These are phyloP conservation scores for Paramicrosporidium saccamoebae DNA, from an alignment of 371 early-diverging fungal species.

Conservation along the genomic window DNA sequence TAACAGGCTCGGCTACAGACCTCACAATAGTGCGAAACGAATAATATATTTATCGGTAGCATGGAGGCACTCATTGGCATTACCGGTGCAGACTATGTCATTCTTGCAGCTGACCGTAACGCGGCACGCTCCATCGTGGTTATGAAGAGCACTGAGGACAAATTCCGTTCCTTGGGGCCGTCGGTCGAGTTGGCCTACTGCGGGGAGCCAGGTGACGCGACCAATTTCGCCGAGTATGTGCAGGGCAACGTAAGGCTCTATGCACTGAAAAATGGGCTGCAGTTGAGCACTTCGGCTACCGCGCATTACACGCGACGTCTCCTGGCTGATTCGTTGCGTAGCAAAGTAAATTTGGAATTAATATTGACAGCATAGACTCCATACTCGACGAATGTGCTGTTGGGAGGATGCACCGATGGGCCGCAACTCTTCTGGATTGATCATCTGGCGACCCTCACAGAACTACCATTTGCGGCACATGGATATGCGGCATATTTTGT, in stretches of 20 bases:
- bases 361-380: conserved; percentile 17
- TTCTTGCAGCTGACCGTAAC: conserved; percentile 47
- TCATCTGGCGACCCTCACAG: conserved; percentile 40
- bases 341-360: conserved; percentile 20
- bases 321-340: conserved; percentile 49
- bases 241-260: conserved; percentile 70
- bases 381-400: conserved; percentile 56
- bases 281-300: conserved; percentile 36
- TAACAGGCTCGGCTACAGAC: too few relatives aligned
- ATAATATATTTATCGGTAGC: conserved; percentile 1
- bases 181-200: conserved; percentile 44
- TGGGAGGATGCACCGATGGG: conserved; percentile 36
- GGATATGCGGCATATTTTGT: conserved; percentile 72
- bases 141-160: conserved; percentile 64
- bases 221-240: conserved; percentile 78
- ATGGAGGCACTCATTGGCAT: conserved; percentile 80
- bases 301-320: conserved; percentile 54
- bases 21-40: too few relatives aligned
- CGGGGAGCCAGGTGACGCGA: conserved; percentile 80
- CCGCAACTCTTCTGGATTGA: conserved; percentile 74
- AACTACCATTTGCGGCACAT: conserved; percentile 60
- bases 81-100: conserved; percentile 68
- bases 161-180: conserved; percentile 38
- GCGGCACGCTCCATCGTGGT: conserved; percentile 57
- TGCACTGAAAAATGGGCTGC: conserved; percentile 44